phyloP scores from a whole-genome alignment of 2,329 filamentous ascomycete species.

The Aspergillus costaricaensis region DNA sequence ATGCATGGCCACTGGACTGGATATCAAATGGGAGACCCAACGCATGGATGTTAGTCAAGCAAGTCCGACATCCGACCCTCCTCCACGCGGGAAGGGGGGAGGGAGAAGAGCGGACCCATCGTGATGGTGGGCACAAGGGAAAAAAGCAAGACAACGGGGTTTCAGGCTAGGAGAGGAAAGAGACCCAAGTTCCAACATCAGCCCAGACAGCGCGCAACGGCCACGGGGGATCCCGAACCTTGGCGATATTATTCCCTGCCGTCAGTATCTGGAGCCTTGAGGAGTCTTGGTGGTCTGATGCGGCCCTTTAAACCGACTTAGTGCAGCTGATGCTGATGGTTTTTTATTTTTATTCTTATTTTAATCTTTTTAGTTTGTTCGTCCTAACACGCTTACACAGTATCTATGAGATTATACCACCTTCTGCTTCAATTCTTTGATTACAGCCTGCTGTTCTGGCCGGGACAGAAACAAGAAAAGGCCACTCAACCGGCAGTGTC shows the following conservation, averaged over 20 bases:
- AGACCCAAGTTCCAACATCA: slow-evolving; percentile 3
- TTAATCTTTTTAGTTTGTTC: too few species aligned
- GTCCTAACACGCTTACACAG: too few species aligned
- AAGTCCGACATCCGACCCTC: slow-evolving; percentile 3
- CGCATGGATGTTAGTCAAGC: background rate
- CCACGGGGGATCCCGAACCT: slow-evolving; percentile 8
- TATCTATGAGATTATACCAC: too few species aligned
- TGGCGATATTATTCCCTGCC: slow-evolving; percentile 1
- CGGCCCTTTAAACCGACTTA: background rate
- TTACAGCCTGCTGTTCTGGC: background rate
- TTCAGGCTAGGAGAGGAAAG: slow-evolving; percentile 5
- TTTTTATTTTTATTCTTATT: too few species aligned
- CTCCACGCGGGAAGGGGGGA: slow-evolving; percentile 7
- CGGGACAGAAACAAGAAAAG: background rate
- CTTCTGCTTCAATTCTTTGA: too few species aligned
- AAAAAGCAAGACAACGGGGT: slow-evolving; percentile 4
- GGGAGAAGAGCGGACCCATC: slow-evolving; percentile 3
- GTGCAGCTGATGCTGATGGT: background rate
- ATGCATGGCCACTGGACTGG: background rate
- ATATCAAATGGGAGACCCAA: slow-evolving; percentile 3
- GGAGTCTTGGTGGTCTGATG: slow-evolving; percentile 5
- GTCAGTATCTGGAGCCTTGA: background rate
- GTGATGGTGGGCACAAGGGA: slow-evolving; percentile 1
- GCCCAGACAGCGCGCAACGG: slow-evolving; percentile 9
- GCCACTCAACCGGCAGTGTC: background rate